Percentiles rank a stretch among this genome's conserved stretches.
These are phyloP conservation scores for Cardamine resedifolia DNA, from an alignment of 345 rosid genomes.

Conservation along the genomic window DNA sequence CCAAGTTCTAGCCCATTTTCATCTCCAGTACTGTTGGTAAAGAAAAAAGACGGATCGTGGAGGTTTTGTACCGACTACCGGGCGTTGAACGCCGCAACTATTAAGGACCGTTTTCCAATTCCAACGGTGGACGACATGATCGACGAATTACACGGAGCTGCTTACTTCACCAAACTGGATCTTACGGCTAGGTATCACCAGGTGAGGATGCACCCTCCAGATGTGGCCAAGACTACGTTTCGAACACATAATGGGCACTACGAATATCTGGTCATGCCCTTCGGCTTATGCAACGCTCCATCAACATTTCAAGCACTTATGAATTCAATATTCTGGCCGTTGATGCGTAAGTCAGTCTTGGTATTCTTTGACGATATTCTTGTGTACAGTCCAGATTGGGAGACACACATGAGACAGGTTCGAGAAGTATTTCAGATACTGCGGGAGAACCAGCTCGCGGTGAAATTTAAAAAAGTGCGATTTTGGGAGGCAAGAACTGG, in stretches of 20 bases:
- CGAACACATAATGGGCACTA: not conserved
- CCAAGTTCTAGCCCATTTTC: not conserved
- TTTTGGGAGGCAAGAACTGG: not conserved
- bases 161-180: not conserved
- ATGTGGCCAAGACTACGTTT: not conserved
- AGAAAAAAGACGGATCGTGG: not conserved
- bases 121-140: not conserved
- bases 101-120: not conserved
- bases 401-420: rapidly evolving
- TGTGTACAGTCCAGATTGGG: rapidly evolving
- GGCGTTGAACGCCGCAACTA: rapidly evolving
- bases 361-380: not conserved
- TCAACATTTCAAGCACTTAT: not conserved
- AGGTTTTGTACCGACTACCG: not conserved
- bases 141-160: not conserved
- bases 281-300: not conserved
- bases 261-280: not conserved
- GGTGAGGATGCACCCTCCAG: rapidly evolving
- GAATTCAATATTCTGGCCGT: not conserved
- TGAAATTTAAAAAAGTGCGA: not conserved
- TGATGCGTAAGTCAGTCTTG: rapidly evolving
- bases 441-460: rapidly evolving
- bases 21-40: not conserved
- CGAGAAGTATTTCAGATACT: too few relatives aligned
- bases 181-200: not conserved